Evolutionary conservation across 768 basidiomycete species (phyloP).

Genomic region (Solioccasus polychromus): DNA sequence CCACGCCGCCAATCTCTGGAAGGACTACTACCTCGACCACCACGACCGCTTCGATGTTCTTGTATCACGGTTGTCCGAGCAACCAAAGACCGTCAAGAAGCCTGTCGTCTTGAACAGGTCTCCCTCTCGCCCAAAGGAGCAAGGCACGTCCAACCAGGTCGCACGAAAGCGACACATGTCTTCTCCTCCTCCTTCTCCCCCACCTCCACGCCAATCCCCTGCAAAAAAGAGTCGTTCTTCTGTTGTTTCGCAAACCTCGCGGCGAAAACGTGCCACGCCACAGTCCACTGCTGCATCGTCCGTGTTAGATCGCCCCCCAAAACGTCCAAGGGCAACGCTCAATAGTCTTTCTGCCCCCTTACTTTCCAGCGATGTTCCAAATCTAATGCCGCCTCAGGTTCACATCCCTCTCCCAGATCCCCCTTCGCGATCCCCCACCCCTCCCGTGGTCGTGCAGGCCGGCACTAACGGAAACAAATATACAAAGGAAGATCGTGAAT

Average conservation of each 20-base stretch:
- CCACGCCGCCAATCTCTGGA: conserved; percentile 63
- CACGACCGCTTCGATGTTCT: conserved; percentile 53
- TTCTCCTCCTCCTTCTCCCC: conserved; percentile 4
- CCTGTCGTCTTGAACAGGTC: conserved; percentile 18
- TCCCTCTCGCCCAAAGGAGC: conserved; percentile 6
- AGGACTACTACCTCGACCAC: conserved; percentile 77
- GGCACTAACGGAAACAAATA: conserved; percentile 57
- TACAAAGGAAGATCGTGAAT: conserved; percentile 63
- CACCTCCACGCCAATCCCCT: conserved; percentile 26
- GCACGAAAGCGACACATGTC: conserved; percentile 37
- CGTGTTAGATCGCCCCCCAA: conserved; percentile 24
- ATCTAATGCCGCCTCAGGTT: conserved; percentile 58
- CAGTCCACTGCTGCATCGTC: conserved; percentile 22
- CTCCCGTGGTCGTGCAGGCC: conserved; percentile 50
- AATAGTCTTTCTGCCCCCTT: conserved; percentile 56
- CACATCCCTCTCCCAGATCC: conserved; percentile 58
- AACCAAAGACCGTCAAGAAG: conserved; percentile 31
- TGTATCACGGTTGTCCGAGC: conserved; percentile 22
- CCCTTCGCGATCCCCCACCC: conserved; percentile 68
- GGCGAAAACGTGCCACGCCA: conserved; percentile 21
- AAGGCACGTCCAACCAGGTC: conserved; percentile 22
- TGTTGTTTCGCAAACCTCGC: conserved; percentile 23
- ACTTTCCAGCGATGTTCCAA: conserved; percentile 35
- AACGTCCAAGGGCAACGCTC: conserved; percentile 42
- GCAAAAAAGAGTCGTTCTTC: conserved; percentile 23